phyloP scores from a whole-genome alignment of 345 rosid species.

The Dipteronia dyeriana region DNA sequence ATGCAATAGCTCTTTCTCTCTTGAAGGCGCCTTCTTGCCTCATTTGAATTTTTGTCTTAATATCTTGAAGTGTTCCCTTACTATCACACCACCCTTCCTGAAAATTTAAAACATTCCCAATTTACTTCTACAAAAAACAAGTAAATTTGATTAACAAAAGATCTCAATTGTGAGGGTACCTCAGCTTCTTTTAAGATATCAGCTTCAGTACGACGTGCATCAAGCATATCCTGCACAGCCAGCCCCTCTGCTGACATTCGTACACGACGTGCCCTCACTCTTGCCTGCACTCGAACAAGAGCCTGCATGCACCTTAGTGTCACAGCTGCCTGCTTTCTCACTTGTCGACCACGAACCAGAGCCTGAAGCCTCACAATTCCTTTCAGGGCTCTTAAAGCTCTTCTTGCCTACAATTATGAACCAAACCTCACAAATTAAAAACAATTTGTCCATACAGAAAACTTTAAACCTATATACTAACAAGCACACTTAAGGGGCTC shows the following conservation, averaged over 20 bases:
- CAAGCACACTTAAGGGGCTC: not conserved
- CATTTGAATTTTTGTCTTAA: slow-evolving; percentile 70
- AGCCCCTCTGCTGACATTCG: slow-evolving; percentile 87
- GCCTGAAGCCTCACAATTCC: slow-evolving; percentile 97
- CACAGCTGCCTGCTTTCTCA: slow-evolving; percentile 96
- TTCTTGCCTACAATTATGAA: slow-evolving; percentile 59
- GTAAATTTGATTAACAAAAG: not conserved
- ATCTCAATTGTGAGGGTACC: slow-evolving; percentile 34
- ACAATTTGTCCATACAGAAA: not conserved
- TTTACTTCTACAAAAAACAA: not conserved
- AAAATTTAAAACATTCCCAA: slow-evolving; percentile 7
- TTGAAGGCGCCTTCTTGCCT: slow-evolving; percentile 92
- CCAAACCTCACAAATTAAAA: not conserved
- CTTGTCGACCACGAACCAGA: slow-evolving; percentile 85
- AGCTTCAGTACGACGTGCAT: slow-evolving; percentile 58
- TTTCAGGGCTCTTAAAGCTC: slow-evolving; percentile 86
- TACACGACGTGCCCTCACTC: slow-evolving; percentile 90
- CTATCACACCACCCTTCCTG: slow-evolving; percentile 98
- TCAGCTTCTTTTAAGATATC: slow-evolving; percentile 80
- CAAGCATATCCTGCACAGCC: slow-evolving; percentile 68
- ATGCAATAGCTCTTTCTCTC: slow-evolving; percentile 92
- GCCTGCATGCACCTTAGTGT: slow-evolving; percentile 98
- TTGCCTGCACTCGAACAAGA: slow-evolving; percentile 91
- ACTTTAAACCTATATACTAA: not conserved
- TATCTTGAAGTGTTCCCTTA: slow-evolving; percentile 80